Evolutionary conservation across 495 filamentous ascomycete species (phyloP), one percentile per base, ranked within the genome.

Genomic region (Cairneyella variabilis): DNA sequence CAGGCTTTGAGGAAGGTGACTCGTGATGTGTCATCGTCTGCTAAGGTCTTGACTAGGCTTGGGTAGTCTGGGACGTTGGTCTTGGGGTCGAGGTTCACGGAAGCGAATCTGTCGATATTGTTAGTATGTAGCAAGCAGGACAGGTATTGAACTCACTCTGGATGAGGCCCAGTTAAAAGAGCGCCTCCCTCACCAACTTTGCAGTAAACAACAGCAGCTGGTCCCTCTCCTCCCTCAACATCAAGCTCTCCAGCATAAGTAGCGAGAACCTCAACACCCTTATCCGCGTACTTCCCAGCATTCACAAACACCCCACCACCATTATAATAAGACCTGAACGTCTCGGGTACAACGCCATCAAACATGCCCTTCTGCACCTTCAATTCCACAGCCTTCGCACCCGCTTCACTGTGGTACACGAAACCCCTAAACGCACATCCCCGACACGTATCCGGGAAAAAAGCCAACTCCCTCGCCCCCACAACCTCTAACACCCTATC

Each of bases 241-340:
- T 85, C 81, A n/a, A 96, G 66, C 6, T 84, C 72, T 41, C 87
- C 84, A 0, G 76, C 79, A 64, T 91, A 98, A 56, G 78, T 86
- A 12, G 93, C 92, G 20, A 98, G 71, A 6, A 96, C 76, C 66
- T 97, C 83, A 9, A 96, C 80, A 1, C 83, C 84, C 57, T 73
- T 66, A 36, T 83, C 77, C 28, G 73, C 71, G 49, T 78, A 76
- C 41, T 76, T 74, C 1, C 76, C 75, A 16, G 88, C 86, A 71
- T 93, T 84, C 9, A 95, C 86, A 74, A 96, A 98, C n/a, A 95
- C 83, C 9, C 95, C 91, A 2, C 93, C 93, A 3, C 93, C 93
- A 67, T 98, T 98, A 66, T 92, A 96, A 64, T 98, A 98, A 10
- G 80, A 84, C 39, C 74, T 73, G 59, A 97, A 91, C 0, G 69